Evolutionary conservation across 2,329 filamentous ascomycete species (phyloP).

Genomic region (Aureobasidium sp.): DNA sequence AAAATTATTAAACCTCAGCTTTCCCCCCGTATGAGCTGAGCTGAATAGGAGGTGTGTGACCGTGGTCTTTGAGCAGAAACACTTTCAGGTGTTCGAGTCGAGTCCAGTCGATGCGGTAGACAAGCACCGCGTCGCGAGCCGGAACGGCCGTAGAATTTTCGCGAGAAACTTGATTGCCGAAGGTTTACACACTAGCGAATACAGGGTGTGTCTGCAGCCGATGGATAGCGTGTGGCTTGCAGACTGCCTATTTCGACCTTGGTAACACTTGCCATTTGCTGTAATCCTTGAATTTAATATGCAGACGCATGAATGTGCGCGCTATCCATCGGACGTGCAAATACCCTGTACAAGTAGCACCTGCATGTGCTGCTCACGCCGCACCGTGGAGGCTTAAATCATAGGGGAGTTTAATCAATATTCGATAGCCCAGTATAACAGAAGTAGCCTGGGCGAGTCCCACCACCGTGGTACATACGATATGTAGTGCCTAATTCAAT

Average conservation of each 20-base stretch:
- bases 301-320: too few relatives aligned
- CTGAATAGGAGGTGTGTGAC: not conserved
- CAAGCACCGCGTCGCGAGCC: not conserved
- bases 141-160: slow-evolving; percentile 3
- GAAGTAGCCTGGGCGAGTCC: not conserved
- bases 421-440: not conserved
- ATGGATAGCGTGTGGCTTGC: too few relatives aligned
- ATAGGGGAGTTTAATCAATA: slow-evolving; percentile 2
- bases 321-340: too few relatives aligned
- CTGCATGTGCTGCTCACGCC: not conserved
- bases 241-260: too few relatives aligned
- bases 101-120: not conserved
- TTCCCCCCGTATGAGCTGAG: not conserved
- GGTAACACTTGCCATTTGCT: too few relatives aligned
- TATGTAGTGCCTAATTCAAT: not conserved
- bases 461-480: not conserved
- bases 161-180: not conserved
- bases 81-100: not conserved
- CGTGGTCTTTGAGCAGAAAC: not conserved
- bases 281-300: too few relatives aligned
- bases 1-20: not conserved
- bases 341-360: too few relatives aligned
- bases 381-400: not conserved
- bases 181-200: slow-evolving; percentile 8
- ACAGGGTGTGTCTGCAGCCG: too few relatives aligned